Evolutionary conservation across 257 asterid species (phyloP).

Genomic region (Solanum dulcamara): DNA sequence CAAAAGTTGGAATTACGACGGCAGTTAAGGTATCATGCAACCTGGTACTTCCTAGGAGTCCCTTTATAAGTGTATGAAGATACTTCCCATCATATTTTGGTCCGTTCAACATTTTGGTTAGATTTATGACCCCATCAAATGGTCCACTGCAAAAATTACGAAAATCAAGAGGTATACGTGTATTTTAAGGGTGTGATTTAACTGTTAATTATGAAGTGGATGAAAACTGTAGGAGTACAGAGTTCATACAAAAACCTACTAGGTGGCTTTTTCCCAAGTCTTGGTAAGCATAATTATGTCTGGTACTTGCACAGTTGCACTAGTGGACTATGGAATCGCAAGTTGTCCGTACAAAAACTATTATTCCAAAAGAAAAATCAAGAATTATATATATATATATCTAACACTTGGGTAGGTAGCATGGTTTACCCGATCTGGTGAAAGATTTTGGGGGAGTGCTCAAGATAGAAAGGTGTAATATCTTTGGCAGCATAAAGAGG

Average conservation of each 20-base stretch:
- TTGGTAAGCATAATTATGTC: too few species aligned
- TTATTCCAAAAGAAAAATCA: background rate
- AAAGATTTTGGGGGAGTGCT: conserved; percentile 34
- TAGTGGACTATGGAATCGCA: too few species aligned
- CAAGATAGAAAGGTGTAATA: conserved; percentile 31
- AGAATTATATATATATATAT: background rate
- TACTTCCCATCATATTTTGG: conserved; percentile 39
- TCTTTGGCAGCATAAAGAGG: conserved; percentile 49
- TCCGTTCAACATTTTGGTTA: conserved; percentile 17
- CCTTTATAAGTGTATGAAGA: conserved; percentile 10
- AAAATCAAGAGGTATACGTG: background rate
- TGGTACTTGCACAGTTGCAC: too few species aligned
- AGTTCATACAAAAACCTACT: too few species aligned
- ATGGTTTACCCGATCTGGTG: conserved; percentile 20
- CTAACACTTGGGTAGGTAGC: background rate
- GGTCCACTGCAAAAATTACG: conserved; percentile 12
- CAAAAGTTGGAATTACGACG: conserved; percentile 36
- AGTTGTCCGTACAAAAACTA: background rate
- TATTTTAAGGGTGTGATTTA: background rate
- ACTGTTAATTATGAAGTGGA: background rate
- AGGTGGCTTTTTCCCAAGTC: too few species aligned
- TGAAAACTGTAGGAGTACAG: too few species aligned
- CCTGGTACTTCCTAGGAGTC: conserved; percentile 16
- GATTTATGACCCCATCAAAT: conserved; percentile 8
- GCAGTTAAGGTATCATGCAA: conserved; percentile 34